These are phyloP conservation scores for Sechiopsis laciniata DNA, from an alignment of 306 rosid genomes.

Conservation along the genomic window DNA sequence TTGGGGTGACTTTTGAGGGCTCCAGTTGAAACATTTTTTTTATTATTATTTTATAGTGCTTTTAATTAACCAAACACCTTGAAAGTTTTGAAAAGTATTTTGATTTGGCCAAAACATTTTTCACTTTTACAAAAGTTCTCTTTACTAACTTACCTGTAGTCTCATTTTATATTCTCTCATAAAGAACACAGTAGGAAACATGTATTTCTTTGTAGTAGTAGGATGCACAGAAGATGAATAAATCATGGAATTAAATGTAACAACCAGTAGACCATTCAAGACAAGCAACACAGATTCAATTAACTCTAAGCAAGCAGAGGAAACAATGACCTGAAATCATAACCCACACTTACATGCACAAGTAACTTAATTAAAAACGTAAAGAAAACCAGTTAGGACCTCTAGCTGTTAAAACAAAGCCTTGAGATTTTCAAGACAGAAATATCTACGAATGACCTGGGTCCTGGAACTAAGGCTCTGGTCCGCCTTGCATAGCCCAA, in stretches of 20 bases:
- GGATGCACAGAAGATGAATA: neutral
- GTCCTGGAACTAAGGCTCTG: no score
- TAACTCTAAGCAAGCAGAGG: no score
- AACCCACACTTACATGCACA: no score
- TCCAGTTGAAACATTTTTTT: neutral
- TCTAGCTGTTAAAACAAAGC: no score
- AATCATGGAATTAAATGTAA: neutral
- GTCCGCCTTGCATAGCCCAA: no score
- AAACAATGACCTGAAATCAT: no score
- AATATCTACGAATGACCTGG: no score
- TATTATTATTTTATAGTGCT: neutral
- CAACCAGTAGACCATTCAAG: no score
- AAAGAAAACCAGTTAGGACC: no score
- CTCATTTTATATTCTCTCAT: constrained; percentile 9
- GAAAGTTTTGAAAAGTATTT: neutral
- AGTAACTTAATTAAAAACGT: no score
- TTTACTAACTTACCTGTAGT: neutral
- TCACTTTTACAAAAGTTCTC: neutral
- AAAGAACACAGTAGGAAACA: neutral
- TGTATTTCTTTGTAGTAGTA: constrained; percentile 1
- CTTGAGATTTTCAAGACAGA: no score
- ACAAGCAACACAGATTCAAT: no score
- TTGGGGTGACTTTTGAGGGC: neutral
- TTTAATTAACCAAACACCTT: neutral
- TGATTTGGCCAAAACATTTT: neutral